Conservation (phyloP, 352 stramenopile species). For the Aphanomyces invadans region DNA sequence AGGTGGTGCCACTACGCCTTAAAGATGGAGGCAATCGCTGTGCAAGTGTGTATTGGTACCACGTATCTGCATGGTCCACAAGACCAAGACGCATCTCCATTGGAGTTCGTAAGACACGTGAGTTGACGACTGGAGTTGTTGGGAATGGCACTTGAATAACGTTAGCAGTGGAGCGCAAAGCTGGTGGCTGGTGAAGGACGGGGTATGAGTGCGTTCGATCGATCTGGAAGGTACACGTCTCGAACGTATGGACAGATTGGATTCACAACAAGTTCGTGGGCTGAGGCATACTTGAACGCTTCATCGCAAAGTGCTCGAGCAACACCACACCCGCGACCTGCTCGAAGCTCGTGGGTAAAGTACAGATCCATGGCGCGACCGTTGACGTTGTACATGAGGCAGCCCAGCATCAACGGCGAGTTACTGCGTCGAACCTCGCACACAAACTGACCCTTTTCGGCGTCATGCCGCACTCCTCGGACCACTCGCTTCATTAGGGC, state of each 20-base stretch:
- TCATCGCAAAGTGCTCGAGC: slow-evolving; percentile 17
- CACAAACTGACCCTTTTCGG: slow-evolving; percentile 7
- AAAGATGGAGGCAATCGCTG: too few species aligned
- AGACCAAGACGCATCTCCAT: too few species aligned
- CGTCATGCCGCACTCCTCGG: not conserved
- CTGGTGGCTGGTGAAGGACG: not conserved
- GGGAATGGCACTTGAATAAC: not conserved
- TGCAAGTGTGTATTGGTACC: too few species aligned
- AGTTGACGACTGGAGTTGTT: too few species aligned
- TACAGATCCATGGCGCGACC: slow-evolving; percentile 10
- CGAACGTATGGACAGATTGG: slow-evolving; percentile 4
- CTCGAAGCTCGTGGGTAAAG: slow-evolving; percentile 2
- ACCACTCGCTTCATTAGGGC: slow-evolving; percentile 1
- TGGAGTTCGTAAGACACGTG: too few species aligned
- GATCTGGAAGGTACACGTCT: not conserved
- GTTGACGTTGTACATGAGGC: not conserved
- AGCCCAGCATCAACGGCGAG: slow-evolving; percentile 1
- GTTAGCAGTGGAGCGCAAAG: not conserved
- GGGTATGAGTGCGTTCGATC: not conserved
- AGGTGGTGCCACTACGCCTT: too few species aligned
- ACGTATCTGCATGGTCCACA: too few species aligned
- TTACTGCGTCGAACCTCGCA: not conserved
- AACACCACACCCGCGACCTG: slow-evolving; percentile 1
- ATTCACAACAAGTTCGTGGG: not conserved
- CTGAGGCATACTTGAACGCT: slow-evolving; percentile 8